Base-by-base conservation (phyloP, 2,329 filamentous ascomycete genomes). In the Fusarium sacchari region DNA sequence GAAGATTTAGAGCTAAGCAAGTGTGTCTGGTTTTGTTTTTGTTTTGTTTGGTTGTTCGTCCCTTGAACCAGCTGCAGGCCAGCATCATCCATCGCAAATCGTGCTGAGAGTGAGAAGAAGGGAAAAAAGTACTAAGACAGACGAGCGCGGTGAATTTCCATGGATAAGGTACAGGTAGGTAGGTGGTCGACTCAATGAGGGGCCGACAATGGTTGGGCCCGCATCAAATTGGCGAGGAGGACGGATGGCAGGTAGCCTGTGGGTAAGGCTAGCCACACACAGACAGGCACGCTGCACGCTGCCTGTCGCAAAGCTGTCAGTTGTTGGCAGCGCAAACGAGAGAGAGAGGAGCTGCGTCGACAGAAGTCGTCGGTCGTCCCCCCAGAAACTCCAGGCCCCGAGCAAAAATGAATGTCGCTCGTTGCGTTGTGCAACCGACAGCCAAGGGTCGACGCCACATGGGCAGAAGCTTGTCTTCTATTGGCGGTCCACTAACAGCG, bases 401-500 rank as follows among this genome's bases (percentile, higher is more conserved):
- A 67, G 53, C 36, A 49, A 55, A 55, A 32, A 32, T 32, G 32
- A 32, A 63, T 26, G 42, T 49, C 59, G 64, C 68, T 49, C 59
- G 64, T 70, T 75, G 62, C 50, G 64, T 69, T 75, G 63, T 56
- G 67, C 60, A 60, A 64, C 64, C 39, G 64, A 75, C 55, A 76
- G 71, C 76, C 77, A 77, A 78, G 71, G 67, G 68, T 58, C 67
- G 56, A 64, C 69, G 76, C 77, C 75, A 78, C 75, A 79, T 79
- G 76, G 77, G 67, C 64, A 53, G 64, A 74, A 74, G 75, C 75
- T 75, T 72, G 73, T 66, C 63, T 66, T 75, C 73, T 53, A 76
- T 73, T 78, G 76, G 77, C 74, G 78, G 77, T 79, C 79, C 79
- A 81, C 78, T 81, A 74, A 72, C 64, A 66, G 59, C 75, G 74